phyloP scores from a whole-genome alignment of 768 basidiomycete genomes.

The Podaxis rugospora region DNA sequence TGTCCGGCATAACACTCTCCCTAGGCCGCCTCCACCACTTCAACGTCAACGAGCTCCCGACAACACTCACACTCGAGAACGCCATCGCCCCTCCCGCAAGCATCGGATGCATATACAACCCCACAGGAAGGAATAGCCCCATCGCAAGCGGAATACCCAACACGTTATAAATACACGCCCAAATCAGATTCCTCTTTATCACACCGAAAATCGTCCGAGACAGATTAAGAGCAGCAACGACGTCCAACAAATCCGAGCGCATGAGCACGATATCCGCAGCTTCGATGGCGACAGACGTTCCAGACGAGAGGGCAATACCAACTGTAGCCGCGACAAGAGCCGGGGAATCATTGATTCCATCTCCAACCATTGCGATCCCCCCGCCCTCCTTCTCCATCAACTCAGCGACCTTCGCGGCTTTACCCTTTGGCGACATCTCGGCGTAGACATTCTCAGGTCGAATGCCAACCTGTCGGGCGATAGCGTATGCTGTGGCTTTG shows the following conservation, averaged over 20 bases:
- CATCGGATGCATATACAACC: constrained; percentile 95
- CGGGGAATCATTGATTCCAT: constrained; percentile 98
- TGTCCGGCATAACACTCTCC: constrained; percentile 68
- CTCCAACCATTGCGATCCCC: constrained; percentile 96
- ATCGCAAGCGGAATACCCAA: constrained; percentile 96
- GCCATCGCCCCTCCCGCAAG: constrained; percentile 99
- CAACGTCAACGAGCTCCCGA: constrained; percentile 82
- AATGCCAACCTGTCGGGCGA: constrained; percentile 91
- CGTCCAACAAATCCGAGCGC: constrained; percentile 94
- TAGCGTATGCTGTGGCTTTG: constrained; percentile 76
- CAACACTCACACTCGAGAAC: constrained; percentile 93
- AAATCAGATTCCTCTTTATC: constrained; percentile 89
- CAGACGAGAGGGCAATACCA: constrained; percentile 93
- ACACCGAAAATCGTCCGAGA: constrained; percentile 84
- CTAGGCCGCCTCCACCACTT: constrained; percentile 77
- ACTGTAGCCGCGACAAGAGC: constrained; percentile 95
- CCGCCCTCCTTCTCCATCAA: constrained; percentile 66
- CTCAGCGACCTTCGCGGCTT: constrained; percentile 80
- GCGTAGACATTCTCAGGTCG: constrained; percentile 80
- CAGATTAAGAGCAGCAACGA: constrained; percentile 93
- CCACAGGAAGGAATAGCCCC: constrained; percentile 92
- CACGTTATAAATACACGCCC: constrained; percentile 95
- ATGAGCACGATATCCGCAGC: constrained; percentile 98
- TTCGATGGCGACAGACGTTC: constrained; percentile 96
- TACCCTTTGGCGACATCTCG: constrained; percentile 93